Base-by-base conservation (phyloP, 208 protist species). In the Crithidia fasciculata region DNA sequence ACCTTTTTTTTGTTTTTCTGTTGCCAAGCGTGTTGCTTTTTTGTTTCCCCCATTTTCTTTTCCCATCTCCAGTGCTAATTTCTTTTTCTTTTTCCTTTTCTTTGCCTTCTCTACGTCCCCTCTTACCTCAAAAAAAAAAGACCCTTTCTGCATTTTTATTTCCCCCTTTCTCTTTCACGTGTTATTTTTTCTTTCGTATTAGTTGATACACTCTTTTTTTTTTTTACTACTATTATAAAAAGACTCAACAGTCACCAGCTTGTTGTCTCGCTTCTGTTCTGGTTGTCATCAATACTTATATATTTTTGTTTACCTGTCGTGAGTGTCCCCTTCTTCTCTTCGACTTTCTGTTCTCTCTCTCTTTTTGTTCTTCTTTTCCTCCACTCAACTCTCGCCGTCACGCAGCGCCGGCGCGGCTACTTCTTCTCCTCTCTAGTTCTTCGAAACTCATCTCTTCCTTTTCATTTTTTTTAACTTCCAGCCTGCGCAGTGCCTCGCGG, bases 331-430 rank as follows among this genome's bases (percentile, higher is more conserved):
- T 40, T 53, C 19, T 55, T 55, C 28, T 58, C 28, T 28, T 28
- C 28, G 28, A 28, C 28, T 10, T n/a, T 10, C 58, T 40, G 8
- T 10, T 47, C 39, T 47, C 16, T 58, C 3, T 45, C 18, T 19
- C 28, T 60, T 49, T 70, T 28, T 69, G 70, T 75, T 74, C 63
- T 56, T 15, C 28, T 50, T 59, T 47, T 41, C 50, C 69, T 75
- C n/a, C 45, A 39, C 66, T 0, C 15, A 12, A 40, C 40, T 28
- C 66, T 0, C 45, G 45, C 39, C 36, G 63, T 65, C 4, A 8
- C 39, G 36, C 60, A 16, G 28, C 28, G 28, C 28, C 28, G 28
- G 28, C 28, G 28, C 28, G 28, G 28, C 28, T 28, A 28, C 28
- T 28, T 28, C 28, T 28, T 28, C 28, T 28, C 28, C 28, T 28